Evolutionary conservation across 2,329 filamentous ascomycete species (phyloP), one percentile per base, ranked within the genome.

Genomic region (Neoscytalidium dimidiatum): DNA sequence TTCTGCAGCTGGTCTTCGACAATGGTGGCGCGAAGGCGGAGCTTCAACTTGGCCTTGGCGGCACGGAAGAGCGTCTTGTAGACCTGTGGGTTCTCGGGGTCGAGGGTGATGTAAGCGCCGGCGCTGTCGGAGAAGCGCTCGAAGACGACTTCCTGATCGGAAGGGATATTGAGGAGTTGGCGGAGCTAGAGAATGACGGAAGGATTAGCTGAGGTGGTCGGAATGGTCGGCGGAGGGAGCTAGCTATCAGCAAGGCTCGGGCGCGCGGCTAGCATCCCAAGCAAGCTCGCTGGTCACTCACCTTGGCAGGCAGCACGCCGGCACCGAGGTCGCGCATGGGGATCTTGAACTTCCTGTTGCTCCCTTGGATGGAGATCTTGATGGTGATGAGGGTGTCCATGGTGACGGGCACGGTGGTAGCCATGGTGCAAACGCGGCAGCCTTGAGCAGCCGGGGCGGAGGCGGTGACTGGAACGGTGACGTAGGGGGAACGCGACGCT

Each of bases 41-140:
- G 89, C 88, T 98, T 99, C 69, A 94, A 88, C 85, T 99, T 99
- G 41, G 95, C 95, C 83, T 97, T 99, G 69, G 95, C 95, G 70
- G 95, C 95, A 73, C 95, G 90, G 77, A 95, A 94, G 46, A 99
- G 89, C 77, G 97, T 95, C 84, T 97, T 98, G 85, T 97, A 99
- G 73, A 96, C 92, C 51, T 91, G 84, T 8, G 86, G 80, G 74
- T 97, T 96, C 75, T 84, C 83, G 67, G 88, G 83, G 77, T 97
- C 90, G 66, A 99, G 89, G 49, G 86, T 84, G 69, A 98, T 86
- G 79, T 91, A 98, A 69, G 88, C 83, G 51, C 85, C 90, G 69
- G 92, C 92, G 69, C 93, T 97, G 80, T 99, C 95, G 69, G 95
- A 98, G 81, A 93, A 99, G 71, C 95, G 92, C 82, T 98, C 94